Percentiles rank a stretch among this genome's conserved stretches.
Evolutionary conservation across 805 yeast species (phyloP).

Genomic region (Komagataella ulmi): DNA sequence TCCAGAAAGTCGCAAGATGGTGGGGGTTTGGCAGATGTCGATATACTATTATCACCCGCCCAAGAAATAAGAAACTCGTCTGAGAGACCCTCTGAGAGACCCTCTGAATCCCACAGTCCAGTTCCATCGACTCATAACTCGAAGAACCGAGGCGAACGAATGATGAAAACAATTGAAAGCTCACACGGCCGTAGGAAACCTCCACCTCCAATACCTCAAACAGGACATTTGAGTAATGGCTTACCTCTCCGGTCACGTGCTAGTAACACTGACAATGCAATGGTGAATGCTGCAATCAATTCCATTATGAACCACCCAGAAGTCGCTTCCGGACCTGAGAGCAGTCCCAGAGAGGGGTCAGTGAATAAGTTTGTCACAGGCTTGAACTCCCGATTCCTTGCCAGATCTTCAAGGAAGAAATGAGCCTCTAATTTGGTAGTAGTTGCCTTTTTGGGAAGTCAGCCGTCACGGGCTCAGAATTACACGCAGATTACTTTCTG

Average conservation of each 20-base stretch:
- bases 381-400: constrained; percentile 47
- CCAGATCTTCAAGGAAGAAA: constrained; percentile 37
- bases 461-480: background rate
- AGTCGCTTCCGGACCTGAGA: background rate
- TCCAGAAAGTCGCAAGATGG: background rate
- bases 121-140: background rate
- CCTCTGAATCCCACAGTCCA: background rate
- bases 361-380: constrained; percentile 27
- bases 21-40: background rate
- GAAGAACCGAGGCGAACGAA: constrained; percentile 2
- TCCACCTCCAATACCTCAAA: background rate
- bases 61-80: background rate
- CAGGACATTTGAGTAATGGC: constrained; percentile 2
- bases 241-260: background rate
- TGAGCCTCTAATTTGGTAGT: background rate
- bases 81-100: background rate
- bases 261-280: background rate
- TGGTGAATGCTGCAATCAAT: constrained; percentile 17
- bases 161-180: background rate
- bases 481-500: background rate
- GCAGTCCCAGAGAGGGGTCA: background rate
- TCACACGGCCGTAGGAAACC: background rate
- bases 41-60: background rate
- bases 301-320: constrained; percentile 12
- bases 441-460: background rate